Evolutionary conservation across 768 basidiomycete species (phyloP), one percentile per base, ranked within the genome.

Genomic region (Mycena venus): DNA sequence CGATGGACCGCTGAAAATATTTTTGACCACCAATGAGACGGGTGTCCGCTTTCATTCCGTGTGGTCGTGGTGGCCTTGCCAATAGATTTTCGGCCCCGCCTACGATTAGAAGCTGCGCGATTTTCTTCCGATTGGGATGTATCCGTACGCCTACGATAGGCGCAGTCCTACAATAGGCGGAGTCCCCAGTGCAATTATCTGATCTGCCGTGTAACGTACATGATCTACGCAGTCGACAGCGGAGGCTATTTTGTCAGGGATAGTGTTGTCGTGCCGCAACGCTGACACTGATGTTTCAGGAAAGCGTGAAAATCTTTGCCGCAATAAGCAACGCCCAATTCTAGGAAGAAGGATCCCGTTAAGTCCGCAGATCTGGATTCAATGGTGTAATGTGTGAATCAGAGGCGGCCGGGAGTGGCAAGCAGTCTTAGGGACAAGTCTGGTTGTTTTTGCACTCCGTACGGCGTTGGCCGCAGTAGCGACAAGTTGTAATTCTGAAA

Each of bases 1-100:
- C 68, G 68, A 68, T 59, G 34, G 27, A 12, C 47, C 42, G 34
- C 27, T 21, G 59, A 29, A 61, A 25, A 21, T 69, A 69, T 61
- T 49, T 32, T 61, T 27, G 47, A 31, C 25, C 42, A n/a, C 32
- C 58, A 53, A 27, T 49, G 19, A 23, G 47, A 44, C 55, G 40
- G 55, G 40, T 9, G 23, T 49, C 56, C 67, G 44, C 32, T 68
- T 56, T 47, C 59, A n/a, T 25, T 59, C 23, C 47, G 25, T 23
- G n/a, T 49, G n/a, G 47, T 17, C 14, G 12, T 5, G 40, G 2
- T 19, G n/a, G 40, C 51, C 36, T 23, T 40, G 29, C 40, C 29
- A 42, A 32, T 58, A 29, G 6, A 42, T 61, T n/a, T n/a, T 42
- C 14, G 27, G 27, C 36, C 32, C 23, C 23, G 31, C 21, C 59